A percentile compares a stretch with the other conserved stretches of the same genome.
Evolutionary conservation across 2,329 filamentous ascomycete genomes (phyloP).

Genomic region (Colletotrichum acutatum): DNA sequence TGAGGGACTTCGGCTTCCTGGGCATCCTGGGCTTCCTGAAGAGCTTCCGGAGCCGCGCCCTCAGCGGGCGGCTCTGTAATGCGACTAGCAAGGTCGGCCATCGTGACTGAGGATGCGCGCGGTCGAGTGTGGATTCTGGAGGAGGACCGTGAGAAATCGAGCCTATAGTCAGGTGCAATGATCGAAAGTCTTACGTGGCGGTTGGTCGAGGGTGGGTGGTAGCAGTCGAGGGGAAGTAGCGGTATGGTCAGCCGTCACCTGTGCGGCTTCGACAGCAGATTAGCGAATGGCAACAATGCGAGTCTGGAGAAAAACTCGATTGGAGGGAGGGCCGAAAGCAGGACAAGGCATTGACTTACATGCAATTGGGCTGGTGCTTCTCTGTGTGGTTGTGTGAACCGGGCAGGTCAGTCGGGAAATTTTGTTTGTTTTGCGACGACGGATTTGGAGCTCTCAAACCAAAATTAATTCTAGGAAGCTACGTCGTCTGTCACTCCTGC

Average conservation of each 20-base stretch:
- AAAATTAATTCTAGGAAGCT: conserved; percentile 24
- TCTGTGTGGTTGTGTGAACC: neutral
- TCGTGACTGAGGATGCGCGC: conserved; percentile 38
- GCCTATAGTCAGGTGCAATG: conserved; percentile 31
- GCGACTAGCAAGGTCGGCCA: conserved; percentile 63
- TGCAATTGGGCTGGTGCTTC: neutral
- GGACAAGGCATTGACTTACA: neutral
- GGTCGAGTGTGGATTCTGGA: neutral
- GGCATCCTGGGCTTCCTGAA: conserved; percentile 38
- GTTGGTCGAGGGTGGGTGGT: neutral
- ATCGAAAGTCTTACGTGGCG: conserved; percentile 30
- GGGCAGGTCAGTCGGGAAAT: neutral
- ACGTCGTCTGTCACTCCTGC: conserved; percentile 28
- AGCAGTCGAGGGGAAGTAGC: conserved; percentile 10
- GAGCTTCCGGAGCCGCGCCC: conserved; percentile 35
- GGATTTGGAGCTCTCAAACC: conserved; percentile 15
- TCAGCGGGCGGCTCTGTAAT: conserved; percentile 56
- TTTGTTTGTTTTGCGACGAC: conserved; percentile 2
- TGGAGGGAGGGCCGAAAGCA: neutral
- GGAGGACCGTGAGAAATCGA: conserved; percentile 13
- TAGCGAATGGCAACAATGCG: conserved; percentile 3
- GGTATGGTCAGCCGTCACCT: conserved; percentile 19
- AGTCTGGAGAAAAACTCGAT: neutral
- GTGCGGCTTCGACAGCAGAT: conserved; percentile 1
- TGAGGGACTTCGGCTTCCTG: conserved; percentile 44